These are phyloP conservation scores for Neonectria faginata DNA, from an alignment of 2,329 filamentous ascomycete genomes.

Conservation along the genomic window DNA sequence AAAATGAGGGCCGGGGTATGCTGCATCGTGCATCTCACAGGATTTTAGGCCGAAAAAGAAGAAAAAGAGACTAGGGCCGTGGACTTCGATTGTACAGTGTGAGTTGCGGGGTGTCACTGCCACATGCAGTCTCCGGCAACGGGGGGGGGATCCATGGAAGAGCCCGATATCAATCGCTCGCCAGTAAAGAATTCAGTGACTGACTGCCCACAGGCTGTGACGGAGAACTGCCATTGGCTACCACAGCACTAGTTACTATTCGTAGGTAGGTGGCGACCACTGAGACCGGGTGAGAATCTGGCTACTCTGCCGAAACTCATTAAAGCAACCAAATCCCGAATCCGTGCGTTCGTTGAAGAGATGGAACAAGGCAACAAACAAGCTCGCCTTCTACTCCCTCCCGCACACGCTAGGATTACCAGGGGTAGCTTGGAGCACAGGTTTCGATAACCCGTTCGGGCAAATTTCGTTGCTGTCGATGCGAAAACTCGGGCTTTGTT, in stretches of 20 bases:
- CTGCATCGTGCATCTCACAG: neutral
- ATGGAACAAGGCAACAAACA: neutral
- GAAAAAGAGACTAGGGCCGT: neutral
- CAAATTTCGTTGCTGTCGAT: conserved; percentile 7
- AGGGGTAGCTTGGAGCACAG: conserved; percentile 13
- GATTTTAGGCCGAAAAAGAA: neutral
- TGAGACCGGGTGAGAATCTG: neutral
- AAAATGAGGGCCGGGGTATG: conserved; percentile 12
- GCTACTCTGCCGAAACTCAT: conserved; percentile 12
- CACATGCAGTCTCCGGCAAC: neutral
- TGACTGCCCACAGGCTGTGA: no score
- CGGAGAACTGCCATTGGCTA: neutral
- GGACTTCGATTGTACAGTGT: neutral
- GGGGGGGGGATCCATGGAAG: neutral
- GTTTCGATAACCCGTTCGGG: neutral
- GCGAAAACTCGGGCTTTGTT: conserved; percentile 8
- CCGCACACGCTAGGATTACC: conserved; percentile 3
- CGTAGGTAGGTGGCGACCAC: neutral
- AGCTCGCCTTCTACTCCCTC: neutral
- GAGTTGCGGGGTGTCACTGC: neutral
- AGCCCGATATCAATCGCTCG: neutral
- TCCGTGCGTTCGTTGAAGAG: neutral
- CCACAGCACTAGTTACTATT: neutral
- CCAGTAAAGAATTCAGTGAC: no score
- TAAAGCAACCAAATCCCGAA: conserved; percentile 3